These are phyloP conservation scores for Themeda triandra DNA, from an alignment of 176 grass and related monocot genomes.

Conservation along the genomic window DNA sequence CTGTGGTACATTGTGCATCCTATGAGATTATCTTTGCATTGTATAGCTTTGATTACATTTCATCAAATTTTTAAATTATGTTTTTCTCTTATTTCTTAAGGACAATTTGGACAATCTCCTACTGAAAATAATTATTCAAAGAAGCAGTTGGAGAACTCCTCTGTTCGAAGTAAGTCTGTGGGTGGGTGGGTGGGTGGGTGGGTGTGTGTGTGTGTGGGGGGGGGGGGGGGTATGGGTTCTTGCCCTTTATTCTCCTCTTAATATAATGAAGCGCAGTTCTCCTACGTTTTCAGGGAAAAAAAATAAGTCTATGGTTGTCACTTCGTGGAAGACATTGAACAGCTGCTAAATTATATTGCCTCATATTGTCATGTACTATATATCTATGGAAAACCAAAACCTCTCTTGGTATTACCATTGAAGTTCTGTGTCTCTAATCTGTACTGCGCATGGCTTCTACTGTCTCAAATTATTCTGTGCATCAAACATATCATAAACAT, in stretches of 20 bases:
- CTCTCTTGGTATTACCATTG: neutral
- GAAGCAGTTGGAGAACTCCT: constrained; percentile 11
- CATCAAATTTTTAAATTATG: constrained; percentile 37
- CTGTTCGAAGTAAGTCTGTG: constrained; percentile 46
- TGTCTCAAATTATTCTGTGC: neutral
- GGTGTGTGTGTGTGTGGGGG: too few relatives aligned
- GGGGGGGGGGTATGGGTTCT: too few relatives aligned
- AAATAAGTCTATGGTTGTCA: constrained; percentile 41
- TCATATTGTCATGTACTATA: neutral
- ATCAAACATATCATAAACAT: neutral
- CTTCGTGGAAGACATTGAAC: neutral
- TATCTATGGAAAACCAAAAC: constrained; percentile 6
- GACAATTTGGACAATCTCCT: constrained; percentile 26
- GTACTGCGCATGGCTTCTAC: neutral
- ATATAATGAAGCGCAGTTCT: too few relatives aligned
- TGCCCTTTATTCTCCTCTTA: too few relatives aligned
- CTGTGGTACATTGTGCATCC: constrained; percentile 48
- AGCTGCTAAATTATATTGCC: constrained; percentile 3
- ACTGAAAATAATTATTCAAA: constrained; percentile 28
- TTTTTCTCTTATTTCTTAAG: constrained; percentile 16
- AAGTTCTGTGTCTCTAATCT: neutral
- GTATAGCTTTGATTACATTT: constrained; percentile 14
- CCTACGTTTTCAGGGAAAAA: too few relatives aligned
- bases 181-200: too few relatives aligned
- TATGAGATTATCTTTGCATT: constrained; percentile 26